Conservation (phyloP, 225 moss, liverwort and hornwort genomes). For the Pseudoscleropodium purum region DNA sequence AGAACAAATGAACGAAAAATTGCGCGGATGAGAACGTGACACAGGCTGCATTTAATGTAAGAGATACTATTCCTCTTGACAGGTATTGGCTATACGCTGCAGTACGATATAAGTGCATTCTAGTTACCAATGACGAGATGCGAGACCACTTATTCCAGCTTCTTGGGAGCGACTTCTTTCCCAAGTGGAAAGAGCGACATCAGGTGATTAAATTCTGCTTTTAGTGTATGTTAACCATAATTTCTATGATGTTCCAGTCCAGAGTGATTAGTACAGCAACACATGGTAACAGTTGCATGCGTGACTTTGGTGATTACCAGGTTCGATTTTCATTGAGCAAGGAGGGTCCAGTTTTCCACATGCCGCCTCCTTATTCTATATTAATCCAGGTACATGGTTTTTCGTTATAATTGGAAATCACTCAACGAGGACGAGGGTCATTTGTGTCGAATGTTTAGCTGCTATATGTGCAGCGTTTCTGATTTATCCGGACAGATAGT, state of each 20-base stretch:
- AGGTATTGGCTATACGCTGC: slow-evolving; percentile 99
- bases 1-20: neutral
- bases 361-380: slow-evolving; percentile 91
- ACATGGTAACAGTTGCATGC: neutral
- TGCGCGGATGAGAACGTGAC: neutral
- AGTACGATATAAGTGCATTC: slow-evolving; percentile 75
- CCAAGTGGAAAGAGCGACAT: slow-evolving; percentile 97
- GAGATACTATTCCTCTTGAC: neutral
- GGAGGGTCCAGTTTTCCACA: slow-evolving; percentile 63
- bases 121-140: slow-evolving; percentile 99
- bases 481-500: neutral
- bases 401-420: neutral
- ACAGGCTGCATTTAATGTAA: neutral
- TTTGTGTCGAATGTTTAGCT: neutral
- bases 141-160: slow-evolving; percentile 94
- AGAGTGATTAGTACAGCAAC: neutral
- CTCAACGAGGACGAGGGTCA: neutral
- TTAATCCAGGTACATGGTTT: slow-evolving; percentile 63
- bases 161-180: slow-evolving; percentile 90
- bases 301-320: slow-evolving; percentile 26
- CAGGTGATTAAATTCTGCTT: slow-evolving; percentile 44
- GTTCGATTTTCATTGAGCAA: slow-evolving; percentile 62
- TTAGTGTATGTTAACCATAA: neutral
- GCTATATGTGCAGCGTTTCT: neutral
- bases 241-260: neutral